Base-by-base conservation (phyloP, 2,329 filamentous ascomycete species). In the Fusarium lyarnte region DNA sequence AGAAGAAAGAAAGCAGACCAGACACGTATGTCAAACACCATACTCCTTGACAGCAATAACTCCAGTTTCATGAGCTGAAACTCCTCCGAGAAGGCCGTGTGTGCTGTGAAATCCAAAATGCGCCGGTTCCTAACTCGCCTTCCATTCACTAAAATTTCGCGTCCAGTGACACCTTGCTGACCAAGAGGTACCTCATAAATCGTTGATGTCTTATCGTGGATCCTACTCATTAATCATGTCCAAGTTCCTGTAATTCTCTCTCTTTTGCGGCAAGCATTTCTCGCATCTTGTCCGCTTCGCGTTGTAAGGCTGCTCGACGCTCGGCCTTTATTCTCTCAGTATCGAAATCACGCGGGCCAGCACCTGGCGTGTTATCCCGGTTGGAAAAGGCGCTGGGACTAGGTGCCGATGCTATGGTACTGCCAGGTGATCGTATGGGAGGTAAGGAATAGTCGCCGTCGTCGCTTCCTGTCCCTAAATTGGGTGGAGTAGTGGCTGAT, bases 201-300 rank as follows among this genome's bases (percentile, higher is more conserved):
- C 73, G 57, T 78, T 63, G 55, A 58, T 70, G 29, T 62, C 62
- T 59, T 70, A 45, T 74, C 63, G 51, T 70, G 62, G 64, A 69
- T 74, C 55, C 35, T 70, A 38, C 46, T 75, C 67, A 65, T 76
- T 66, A 77, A 68, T 77, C 72, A 29, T 71, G 75, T 54, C 78
- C 79, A 53, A 82, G 72, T 53, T 81, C 81, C 74, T 81, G 79
- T 23, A 95, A 83, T 77, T 95, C 93, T 51, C 90, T 86, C 81
- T 95, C 93, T 77, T 94, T 95, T 17, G 89, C 91, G 14, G 90
- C 87, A 35, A 95, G 84, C 80, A 92, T 85, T 79, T 91, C 89
- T 41, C 92, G 87, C 90, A 96, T 96, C 58, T 86, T 86, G 77
- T 95, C 92, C 1, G 93, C 90, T 79, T 97, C 93, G 29, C 90